Percentiles rank a stretch among this genome's conserved stretches.
These are phyloP conservation scores for Colletotrichum simmondsii DNA, from an alignment of 2,329 filamentous ascomycete genomes.

Conservation along the genomic window DNA sequence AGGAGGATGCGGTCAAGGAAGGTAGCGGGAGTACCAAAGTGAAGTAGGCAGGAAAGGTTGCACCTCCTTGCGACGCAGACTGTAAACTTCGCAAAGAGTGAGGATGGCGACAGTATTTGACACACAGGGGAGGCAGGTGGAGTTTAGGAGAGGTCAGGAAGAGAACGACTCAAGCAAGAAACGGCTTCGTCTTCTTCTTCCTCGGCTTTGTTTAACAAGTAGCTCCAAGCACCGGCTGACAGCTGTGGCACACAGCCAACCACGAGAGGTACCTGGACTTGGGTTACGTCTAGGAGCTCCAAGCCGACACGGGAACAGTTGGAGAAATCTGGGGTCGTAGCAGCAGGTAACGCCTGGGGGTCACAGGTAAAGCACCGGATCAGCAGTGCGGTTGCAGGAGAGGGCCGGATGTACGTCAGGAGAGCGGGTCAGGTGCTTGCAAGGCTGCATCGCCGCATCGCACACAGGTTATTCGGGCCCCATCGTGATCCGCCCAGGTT, in stretches of 20 bases:
- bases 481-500: not conserved
- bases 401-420: slow-evolving; percentile 19
- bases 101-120: not conserved
- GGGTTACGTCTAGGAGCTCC: not conserved
- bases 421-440: slow-evolving; percentile 25
- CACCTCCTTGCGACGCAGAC: not conserved
- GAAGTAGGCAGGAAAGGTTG: not conserved
- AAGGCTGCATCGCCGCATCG: slow-evolving; percentile 5
- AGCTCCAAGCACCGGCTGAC: not conserved
- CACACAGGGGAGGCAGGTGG: not conserved
- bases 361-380: slow-evolving; percentile 11
- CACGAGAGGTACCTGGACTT: not conserved
- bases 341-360: not conserved
- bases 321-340: slow-evolving; percentile 31
- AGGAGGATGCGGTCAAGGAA: not conserved
- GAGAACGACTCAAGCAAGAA: not conserved
- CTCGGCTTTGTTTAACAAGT: slow-evolving; percentile 6
- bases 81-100: not conserved
- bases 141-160: not conserved
- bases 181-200: not conserved
- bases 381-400: not conserved
- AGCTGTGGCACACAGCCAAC: not conserved
- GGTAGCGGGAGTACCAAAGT: not conserved
- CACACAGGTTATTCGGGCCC: not conserved
- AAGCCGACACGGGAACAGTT: slow-evolving; percentile 18